Percentiles rank a stretch among this genome's conserved stretches.
These are phyloP conservation scores for Venturiaceae sp. DNA, from an alignment of 2,329 filamentous ascomycete species.

Conservation along the genomic window DNA sequence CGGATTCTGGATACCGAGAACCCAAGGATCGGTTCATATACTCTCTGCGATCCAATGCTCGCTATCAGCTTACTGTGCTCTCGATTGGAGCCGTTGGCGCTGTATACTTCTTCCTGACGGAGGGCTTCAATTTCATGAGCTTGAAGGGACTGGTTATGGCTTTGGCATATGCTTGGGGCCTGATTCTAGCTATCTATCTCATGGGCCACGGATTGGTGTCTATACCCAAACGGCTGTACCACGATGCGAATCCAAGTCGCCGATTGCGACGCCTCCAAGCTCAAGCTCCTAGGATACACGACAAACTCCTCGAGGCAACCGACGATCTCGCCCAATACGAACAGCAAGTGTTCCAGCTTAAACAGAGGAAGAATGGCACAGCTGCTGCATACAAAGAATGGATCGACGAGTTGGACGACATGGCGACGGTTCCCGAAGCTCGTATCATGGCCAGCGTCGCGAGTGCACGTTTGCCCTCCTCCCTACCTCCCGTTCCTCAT, in stretches of 20 bases:
- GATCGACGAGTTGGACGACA: slow-evolving; percentile 89
- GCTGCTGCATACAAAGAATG: slow-evolving; percentile 74
- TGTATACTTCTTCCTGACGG: slow-evolving; percentile 73
- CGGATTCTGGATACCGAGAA: slow-evolving; percentile 86
- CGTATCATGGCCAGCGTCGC: slow-evolving; percentile 14
- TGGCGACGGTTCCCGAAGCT: slow-evolving; percentile 46
- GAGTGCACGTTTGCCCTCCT: slow-evolving; percentile 17
- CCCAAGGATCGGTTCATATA: slow-evolving; percentile 72
- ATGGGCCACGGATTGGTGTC: slow-evolving; percentile 97
- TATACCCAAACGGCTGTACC: slow-evolving; percentile 72
- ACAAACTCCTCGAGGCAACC: slow-evolving; percentile 78
- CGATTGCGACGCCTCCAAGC: slow-evolving; percentile 66
- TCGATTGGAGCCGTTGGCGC: slow-evolving; percentile 61
- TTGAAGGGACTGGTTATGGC: slow-evolving; percentile 87
- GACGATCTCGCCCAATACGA: slow-evolving; percentile 73
- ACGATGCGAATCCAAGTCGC: slow-evolving; percentile 66
- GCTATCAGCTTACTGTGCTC: slow-evolving; percentile 77
- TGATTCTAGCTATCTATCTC: slow-evolving; percentile 85
- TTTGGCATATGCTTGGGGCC: slow-evolving; percentile 85
- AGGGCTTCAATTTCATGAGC: slow-evolving; percentile 60
- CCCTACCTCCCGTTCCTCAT: slow-evolving; percentile 47
- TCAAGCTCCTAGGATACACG: slow-evolving; percentile 72
- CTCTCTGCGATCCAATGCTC: slow-evolving; percentile 76
- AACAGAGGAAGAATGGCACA: slow-evolving; percentile 69
- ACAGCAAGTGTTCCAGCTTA: slow-evolving; percentile 67